Conservation (phyloP, 106 monocot species). For the Acorus gramineus region DNA sequence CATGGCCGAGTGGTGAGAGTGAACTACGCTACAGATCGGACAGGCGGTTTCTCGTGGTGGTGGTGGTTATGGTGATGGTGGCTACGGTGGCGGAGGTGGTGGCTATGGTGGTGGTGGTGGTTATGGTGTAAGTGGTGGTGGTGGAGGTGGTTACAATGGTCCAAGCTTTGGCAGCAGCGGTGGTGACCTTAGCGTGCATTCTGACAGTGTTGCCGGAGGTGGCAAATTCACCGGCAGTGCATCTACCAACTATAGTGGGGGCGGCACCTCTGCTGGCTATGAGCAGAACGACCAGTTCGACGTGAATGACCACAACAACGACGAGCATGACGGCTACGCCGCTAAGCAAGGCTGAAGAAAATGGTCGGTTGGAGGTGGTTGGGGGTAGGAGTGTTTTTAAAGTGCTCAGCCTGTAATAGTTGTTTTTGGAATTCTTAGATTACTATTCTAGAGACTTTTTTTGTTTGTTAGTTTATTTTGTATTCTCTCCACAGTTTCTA, state of each 20-base stretch:
- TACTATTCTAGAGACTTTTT: too few relatives aligned
- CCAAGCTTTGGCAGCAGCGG: background rate
- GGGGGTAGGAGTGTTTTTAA: too few relatives aligned
- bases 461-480: too few relatives aligned
- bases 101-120: background rate
- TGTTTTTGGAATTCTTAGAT: too few relatives aligned
- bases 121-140: background rate
- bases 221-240: background rate
- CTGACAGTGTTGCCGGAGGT: background rate
- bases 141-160: background rate
- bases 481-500: too few relatives aligned
- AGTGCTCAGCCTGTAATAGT: too few relatives aligned
- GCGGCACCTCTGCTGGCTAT: background rate
- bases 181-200: background rate
- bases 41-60: slow-evolving; percentile 10
- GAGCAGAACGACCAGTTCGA: background rate
- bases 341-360: slow-evolving; percentile 3
- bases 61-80: slow-evolving; percentile 3
- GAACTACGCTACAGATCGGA: slow-evolving; percentile 41
- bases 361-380: too few relatives aligned
- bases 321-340: slow-evolving; percentile 5
- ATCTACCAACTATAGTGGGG: background rate
- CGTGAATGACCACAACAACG: background rate
- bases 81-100: slow-evolving; percentile 4
- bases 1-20: slow-evolving; percentile 46